Evolutionary conservation across 2,329 filamentous ascomycete genomes (phyloP).

Genomic region (Seiridium cupressi): DNA sequence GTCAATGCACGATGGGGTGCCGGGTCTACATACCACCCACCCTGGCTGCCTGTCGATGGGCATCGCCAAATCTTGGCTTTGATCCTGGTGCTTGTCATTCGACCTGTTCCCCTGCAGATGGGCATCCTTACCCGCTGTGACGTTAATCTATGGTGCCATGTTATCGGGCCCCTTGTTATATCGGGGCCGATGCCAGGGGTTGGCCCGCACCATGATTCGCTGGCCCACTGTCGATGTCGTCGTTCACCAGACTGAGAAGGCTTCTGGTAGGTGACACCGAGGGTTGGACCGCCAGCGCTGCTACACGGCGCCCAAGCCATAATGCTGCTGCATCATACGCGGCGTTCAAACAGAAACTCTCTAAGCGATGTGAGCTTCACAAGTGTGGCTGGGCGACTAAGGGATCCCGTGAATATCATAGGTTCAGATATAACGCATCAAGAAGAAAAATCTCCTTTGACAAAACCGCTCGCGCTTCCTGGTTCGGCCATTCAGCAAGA

Average conservation of each 20-base stretch:
- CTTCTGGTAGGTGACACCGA: background rate
- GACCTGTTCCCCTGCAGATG: slow-evolving; percentile 2
- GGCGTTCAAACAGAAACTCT: background rate
- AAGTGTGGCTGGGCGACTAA: background rate
- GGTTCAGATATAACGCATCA: too few relatives aligned
- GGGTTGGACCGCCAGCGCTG: background rate
- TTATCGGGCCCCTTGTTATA: slow-evolving; percentile 6
- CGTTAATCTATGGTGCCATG: background rate
- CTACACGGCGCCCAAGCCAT: background rate
- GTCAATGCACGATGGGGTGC: background rate
- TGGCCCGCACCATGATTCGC: background rate
- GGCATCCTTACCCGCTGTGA: slow-evolving; percentile 7
- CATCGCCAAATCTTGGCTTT: background rate
- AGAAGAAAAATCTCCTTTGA: too few relatives aligned
- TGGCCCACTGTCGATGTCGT: slow-evolving; percentile 4
- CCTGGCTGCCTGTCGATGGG: background rate
- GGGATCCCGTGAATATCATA: background rate
- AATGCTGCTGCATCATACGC: background rate
- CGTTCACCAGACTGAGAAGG: background rate
- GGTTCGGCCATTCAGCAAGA: background rate
- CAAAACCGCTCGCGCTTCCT: background rate
- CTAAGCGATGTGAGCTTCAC: background rate
- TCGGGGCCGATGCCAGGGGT: background rate
- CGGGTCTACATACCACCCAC: background rate
- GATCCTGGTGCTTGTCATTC: background rate